Evolutionary conservation across 352 stramenopile genomes (phyloP).

Genomic region (Pythium myriotylum): DNA sequence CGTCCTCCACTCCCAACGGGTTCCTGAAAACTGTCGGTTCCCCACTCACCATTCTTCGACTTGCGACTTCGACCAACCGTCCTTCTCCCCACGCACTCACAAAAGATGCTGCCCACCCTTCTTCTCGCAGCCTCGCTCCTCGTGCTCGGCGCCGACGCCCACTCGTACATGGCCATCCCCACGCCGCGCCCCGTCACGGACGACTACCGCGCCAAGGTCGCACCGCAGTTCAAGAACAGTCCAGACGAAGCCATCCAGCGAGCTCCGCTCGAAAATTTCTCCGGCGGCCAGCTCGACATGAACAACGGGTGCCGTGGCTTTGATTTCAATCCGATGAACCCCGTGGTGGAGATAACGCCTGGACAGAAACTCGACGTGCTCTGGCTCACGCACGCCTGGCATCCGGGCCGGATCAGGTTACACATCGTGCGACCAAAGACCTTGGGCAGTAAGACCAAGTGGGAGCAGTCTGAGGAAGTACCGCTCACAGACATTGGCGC

Average conservation of each 20-base stretch:
- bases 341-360: constrained; percentile 11
- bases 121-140: background rate
- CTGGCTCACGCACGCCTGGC: constrained; percentile 15
- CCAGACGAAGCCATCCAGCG: constrained; percentile 6
- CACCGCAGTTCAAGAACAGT: background rate
- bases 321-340: constrained; percentile 11
- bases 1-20: too few relatives aligned
- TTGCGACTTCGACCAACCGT: too few relatives aligned
- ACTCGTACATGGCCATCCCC: constrained; percentile 15
- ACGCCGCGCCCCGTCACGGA: constrained; percentile 8
- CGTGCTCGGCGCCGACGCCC: background rate
- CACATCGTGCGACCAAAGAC: constrained; percentile 8
- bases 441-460: background rate
- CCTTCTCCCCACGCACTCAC: too few relatives aligned
- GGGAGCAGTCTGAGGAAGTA: constrained; percentile 7
- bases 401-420: constrained; percentile 11
- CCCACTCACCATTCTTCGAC: too few relatives aligned
- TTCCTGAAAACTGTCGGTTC: too few relatives aligned
- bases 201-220: constrained; percentile 14
- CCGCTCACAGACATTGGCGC: background rate
- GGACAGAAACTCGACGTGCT: constrained; percentile 9
- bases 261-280: constrained; percentile 14
- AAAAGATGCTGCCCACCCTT: too few relatives aligned
- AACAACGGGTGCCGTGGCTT: constrained; percentile 20
- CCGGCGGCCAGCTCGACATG: constrained; percentile 8